A percentile compares a stretch with the other conserved stretches of the same genome.
Conservation (phyloP, 2,329 filamentous ascomycete species). For the Hymenoscyphus fructigenus region DNA sequence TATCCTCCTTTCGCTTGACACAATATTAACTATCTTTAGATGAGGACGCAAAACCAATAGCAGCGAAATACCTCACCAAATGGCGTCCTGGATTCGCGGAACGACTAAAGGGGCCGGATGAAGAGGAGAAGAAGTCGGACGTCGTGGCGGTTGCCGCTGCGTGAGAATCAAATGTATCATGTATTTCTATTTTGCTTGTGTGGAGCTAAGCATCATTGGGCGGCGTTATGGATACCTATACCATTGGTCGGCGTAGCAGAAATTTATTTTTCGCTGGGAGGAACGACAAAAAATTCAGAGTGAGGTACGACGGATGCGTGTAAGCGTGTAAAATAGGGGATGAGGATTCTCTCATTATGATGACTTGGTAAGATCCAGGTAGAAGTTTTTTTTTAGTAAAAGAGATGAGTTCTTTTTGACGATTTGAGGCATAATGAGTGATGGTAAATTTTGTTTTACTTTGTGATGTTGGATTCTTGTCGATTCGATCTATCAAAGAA, state of each 20-base stretch:
- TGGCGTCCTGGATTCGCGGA: slow-evolving; percentile 50
- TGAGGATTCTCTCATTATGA: neutral
- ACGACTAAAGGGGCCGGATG: slow-evolving; percentile 19
- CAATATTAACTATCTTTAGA: slow-evolving; percentile 42
- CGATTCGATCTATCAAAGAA: no score
- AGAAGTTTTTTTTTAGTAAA: neutral
- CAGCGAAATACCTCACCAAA: slow-evolving; percentile 60
- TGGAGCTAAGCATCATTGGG: slow-evolving; percentile 17
- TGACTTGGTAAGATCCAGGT: neutral
- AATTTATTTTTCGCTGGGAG: neutral
- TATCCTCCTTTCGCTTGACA: slow-evolving; percentile 6
- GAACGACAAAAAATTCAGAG: neutral
- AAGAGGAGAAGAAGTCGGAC: slow-evolving; percentile 22
- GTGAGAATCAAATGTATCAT: slow-evolving; percentile 6
- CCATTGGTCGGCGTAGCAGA: slow-evolving; percentile 6
- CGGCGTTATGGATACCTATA: slow-evolving; percentile 15
- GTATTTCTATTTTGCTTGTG: slow-evolving; percentile 13
- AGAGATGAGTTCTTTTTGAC: neutral
- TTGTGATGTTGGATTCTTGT: no score
- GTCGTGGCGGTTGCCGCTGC: slow-evolving; percentile 9
- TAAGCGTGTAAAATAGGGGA: neutral
- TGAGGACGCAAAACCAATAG: slow-evolving; percentile 62
- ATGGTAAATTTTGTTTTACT: no score
- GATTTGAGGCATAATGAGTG: no score
- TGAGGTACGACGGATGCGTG: neutral